Conservation (phyloP, 179 eudicot genomes). For the Actinidia arguta region DNA sequence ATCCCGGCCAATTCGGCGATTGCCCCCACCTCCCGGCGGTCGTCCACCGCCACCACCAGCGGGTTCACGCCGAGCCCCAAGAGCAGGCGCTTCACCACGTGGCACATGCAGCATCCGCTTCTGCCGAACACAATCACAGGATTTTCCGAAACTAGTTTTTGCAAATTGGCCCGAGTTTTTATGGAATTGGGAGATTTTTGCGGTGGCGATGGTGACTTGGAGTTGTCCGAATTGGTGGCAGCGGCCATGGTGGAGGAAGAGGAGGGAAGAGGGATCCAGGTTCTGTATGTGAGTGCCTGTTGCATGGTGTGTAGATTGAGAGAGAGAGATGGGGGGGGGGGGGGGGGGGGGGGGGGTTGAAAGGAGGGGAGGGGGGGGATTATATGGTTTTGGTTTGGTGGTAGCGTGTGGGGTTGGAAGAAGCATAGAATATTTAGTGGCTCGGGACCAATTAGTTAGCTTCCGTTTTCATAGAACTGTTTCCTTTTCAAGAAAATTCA, state of each 20-base stretch:
- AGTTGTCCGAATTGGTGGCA: not conserved
- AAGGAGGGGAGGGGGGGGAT: not conserved
- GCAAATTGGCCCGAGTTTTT: not conserved
- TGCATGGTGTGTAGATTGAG: conserved; percentile 31
- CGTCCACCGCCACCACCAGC: conserved; percentile 55
- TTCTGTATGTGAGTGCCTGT: conserved; percentile 28
- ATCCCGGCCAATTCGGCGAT: conserved; percentile 31
- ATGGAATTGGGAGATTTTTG: not conserved
- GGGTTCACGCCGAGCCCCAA: conserved; percentile 82
- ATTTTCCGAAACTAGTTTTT: conserved; percentile 54
- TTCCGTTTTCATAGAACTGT: too few species aligned
- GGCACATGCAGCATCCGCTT: conserved; percentile 89
- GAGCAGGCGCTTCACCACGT: conserved; percentile 65
- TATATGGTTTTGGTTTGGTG: not conserved
- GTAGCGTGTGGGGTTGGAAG: not conserved
- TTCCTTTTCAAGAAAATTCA: too few species aligned
- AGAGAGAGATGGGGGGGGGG: conserved; percentile 16
- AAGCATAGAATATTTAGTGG: too few species aligned
- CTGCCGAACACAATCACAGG: conserved; percentile 68
- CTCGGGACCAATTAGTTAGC: too few species aligned
- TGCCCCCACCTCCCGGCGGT: conserved; percentile 39
- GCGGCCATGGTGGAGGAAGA: conserved; percentile 7
- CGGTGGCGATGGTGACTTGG: not conserved
- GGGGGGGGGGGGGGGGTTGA: not conserved
- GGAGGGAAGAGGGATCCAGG: conserved; percentile 25